Percentiles rank a stretch among this genome's conserved stretches.
phyloP scores from a whole-genome alignment of 2,329 filamentous ascomycete species.

The Rhinocladiella mackenziei region DNA sequence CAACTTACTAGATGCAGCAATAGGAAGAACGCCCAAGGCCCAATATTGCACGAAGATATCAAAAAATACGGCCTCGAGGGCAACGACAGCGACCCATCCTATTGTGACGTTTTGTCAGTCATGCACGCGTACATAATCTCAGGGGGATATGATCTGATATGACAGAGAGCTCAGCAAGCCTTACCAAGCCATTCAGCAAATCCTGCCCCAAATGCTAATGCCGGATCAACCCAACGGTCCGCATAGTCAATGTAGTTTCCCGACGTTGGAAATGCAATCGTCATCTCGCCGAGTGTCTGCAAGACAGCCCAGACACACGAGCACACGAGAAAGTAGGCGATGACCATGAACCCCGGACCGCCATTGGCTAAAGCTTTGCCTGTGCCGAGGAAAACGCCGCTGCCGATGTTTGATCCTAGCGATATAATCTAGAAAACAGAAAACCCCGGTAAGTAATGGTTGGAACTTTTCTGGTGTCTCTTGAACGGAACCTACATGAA shows the following conservation, averaged over 20 bases:
- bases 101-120: neutral
- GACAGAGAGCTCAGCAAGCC: neutral
- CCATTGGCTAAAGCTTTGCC: constrained; percentile 33
- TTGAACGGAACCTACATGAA: constrained; percentile 10
- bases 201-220: constrained; percentile 36
- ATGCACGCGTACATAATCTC: neutral
- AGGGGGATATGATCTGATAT: neutral
- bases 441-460: neutral
- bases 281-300: constrained; percentile 35
- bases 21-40: constrained; percentile 21
- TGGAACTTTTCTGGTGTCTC: no score
- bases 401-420: constrained; percentile 56
- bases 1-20: constrained; percentile 16
- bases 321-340: constrained; percentile 34
- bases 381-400: constrained; percentile 54
- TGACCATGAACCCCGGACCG: constrained; percentile 34
- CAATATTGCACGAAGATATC: constrained; percentile 29
- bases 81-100: constrained; percentile 28
- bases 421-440: constrained; percentile 57
- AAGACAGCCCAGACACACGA: constrained; percentile 34
- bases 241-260: constrained; percentile 40
- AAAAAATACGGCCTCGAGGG: constrained; percentile 30
- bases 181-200: constrained; percentile 29
- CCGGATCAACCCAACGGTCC: constrained; percentile 38
- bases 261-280: constrained; percentile 37